A percentile compares a stretch with the other conserved stretches of the same genome.
phyloP scores from a whole-genome alignment of 331 rosid genomes.

The Dryas integrifolia region DNA sequence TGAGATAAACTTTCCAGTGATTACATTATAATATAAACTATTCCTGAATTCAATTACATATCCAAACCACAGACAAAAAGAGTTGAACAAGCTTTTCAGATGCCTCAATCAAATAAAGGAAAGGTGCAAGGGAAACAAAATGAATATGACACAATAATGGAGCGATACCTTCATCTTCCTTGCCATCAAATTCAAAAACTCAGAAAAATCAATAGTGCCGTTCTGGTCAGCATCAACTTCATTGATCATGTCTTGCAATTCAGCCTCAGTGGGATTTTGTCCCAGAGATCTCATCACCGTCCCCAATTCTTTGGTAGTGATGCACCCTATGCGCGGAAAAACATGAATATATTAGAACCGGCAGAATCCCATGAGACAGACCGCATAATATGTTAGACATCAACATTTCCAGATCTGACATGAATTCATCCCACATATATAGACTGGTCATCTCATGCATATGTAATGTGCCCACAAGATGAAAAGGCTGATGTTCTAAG shows the following conservation, averaged over 20 bases:
- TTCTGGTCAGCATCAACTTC: slow-evolving; percentile 45
- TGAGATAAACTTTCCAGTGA: not conserved
- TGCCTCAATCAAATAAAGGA: not conserved
- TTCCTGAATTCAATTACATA: not conserved
- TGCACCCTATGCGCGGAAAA: slow-evolving; percentile 32
- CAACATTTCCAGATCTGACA: not conserved
- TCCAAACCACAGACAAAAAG: not conserved
- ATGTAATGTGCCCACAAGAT: not conserved
- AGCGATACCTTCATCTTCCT: slow-evolving; percentile 34
- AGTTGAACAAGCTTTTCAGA: not conserved
- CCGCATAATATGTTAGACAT: not conserved
- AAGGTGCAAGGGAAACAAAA: not conserved
- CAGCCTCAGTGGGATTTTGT: slow-evolving; percentile 41
- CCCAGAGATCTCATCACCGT: slow-evolving; percentile 48
- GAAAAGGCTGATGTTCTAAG: not conserved
- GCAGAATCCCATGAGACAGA: not conserved
- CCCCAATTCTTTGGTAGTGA: slow-evolving; percentile 40
- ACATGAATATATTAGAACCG: not conserved
- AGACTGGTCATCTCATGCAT: not conserved
- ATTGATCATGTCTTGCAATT: slow-evolving; percentile 42
- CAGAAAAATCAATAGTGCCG: slow-evolving; percentile 40
- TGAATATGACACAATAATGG: not conserved
- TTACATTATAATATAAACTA: not conserved
- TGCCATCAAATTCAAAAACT: slow-evolving; percentile 42
- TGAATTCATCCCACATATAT: not conserved